phyloP scores from a whole-genome alignment of 2,329 filamentous ascomycete genomes.

The Helicocarpus griseus region DNA sequence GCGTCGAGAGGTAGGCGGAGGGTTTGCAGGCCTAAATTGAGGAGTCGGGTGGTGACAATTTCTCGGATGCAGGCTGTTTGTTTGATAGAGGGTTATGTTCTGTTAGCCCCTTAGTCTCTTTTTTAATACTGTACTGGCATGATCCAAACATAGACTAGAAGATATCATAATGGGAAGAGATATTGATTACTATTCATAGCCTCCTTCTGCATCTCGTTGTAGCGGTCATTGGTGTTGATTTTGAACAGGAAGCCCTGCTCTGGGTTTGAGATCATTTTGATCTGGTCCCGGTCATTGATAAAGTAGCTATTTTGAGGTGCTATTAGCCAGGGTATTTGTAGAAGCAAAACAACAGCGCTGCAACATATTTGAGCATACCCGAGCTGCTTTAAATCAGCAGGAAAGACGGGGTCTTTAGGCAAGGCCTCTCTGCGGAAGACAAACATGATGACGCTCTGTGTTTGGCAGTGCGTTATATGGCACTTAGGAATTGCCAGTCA shows the following conservation, averaged over 20 bases:
- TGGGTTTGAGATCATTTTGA: constrained; percentile 59
- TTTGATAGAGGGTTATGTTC: too few species aligned
- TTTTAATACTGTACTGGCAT: too few species aligned
- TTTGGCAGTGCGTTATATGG: neutral
- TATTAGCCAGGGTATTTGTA: neutral
- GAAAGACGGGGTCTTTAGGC: constrained; percentile 59
- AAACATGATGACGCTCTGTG: constrained; percentile 60
- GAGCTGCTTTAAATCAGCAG: constrained; percentile 56
- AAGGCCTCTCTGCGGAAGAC: constrained; percentile 58
- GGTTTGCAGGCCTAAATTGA: constrained; percentile 49
- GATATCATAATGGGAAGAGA: neutral
- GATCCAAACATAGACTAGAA: too few species aligned
- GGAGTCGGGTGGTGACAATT: constrained; percentile 54
- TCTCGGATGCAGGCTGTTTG: constrained; percentile 50
- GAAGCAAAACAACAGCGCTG: neutral
- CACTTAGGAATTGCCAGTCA: neutral
- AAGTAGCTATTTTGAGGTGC: constrained; percentile 54
- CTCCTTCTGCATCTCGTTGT: constrained; percentile 66
- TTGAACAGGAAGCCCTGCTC: constrained; percentile 66
- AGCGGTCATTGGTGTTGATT: constrained; percentile 60
- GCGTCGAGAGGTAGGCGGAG: constrained; percentile 52
- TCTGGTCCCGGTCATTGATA: constrained; percentile 63
- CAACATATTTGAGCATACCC: constrained; percentile 45
- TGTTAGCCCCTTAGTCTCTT: neutral
- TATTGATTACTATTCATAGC: constrained; percentile 55